Evolutionary conservation across 129 eudicot genomes (phyloP), one percentile per base, ranked within the genome.

Genomic region (Chrysanthemum makinoi): DNA sequence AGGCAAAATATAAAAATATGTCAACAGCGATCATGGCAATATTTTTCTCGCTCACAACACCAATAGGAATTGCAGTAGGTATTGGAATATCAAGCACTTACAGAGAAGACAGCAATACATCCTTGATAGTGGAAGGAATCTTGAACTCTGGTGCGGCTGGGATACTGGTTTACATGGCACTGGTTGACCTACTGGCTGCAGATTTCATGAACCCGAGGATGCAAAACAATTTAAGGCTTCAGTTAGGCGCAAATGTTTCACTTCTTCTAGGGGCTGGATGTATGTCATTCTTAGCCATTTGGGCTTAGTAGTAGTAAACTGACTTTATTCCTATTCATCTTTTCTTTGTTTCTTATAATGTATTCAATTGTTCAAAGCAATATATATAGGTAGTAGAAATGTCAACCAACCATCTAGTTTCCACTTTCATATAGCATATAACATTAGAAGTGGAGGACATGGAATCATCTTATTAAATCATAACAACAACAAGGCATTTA

Each of bases 121-220:
- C 96, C 17, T 60, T 89, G 10, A 78, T 80, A 48, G 82, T 84
- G 5, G 90, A 86, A 78, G 96, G 96, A 24, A 73, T 82, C 5
- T 79, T 89, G 78, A 85, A 82, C 61, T 82, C 91, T 4, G 88
- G 86, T 51, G 82, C 96, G 13, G 81, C 93, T 20, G 96, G 96
- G 66, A 89, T 89, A 44, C 65, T 89, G 68, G 77, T 89, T 19
- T 89, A 89, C 75, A 89, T 89, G 96, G 86, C 96, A 19, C 83
- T 89, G 6, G 96, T 89, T 69, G 96, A 89, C 74, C 77, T 89
- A 30, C 69, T 89, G 62, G 96, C 96, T 58, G 96, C 96, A 35
- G 96, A 89, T 85, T 86, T 89, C 58, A 84, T 84, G 93, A 83
- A 81, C 71, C 88, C 87, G 18, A 86, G 81, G 79, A 86, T 89